phyloP scores from a whole-genome alignment of 2,329 filamentous ascomycete species.

The Verticillium longisporum region DNA sequence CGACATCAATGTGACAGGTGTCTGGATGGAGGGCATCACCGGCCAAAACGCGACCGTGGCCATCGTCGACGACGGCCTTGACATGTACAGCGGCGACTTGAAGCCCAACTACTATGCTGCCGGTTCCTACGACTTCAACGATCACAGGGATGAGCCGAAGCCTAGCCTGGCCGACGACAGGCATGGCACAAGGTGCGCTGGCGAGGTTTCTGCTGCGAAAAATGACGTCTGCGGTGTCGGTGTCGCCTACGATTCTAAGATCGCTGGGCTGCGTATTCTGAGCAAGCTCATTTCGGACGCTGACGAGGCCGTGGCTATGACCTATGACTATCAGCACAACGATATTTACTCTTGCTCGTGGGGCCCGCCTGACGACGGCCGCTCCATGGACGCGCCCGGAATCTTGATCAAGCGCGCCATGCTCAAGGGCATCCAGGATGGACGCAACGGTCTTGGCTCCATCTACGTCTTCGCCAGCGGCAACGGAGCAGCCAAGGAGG shows the following conservation, averaged over 20 bases:
- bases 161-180: constrained; percentile 78
- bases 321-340: constrained; percentile 85
- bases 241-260: constrained; percentile 84
- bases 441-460: constrained; percentile 74
- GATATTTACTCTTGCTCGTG: constrained; percentile 98
- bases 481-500: constrained; percentile 78
- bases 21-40: constrained; percentile 88
- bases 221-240: constrained; percentile 96
- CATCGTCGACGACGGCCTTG: constrained; percentile 91
- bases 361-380: constrained; percentile 91
- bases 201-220: constrained; percentile 84
- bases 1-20: constrained; percentile 91
- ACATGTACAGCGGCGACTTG: constrained; percentile 91
- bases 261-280: constrained; percentile 88
- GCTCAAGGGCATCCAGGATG: constrained; percentile 85
- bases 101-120: constrained; percentile 89
- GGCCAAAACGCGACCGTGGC: constrained; percentile 85
- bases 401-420: constrained; percentile 85
- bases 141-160: constrained; percentile 68
- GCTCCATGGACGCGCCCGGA: constrained; percentile 88
- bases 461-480: constrained; percentile 97
- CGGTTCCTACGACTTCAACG: constrained; percentile 96
- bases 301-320: constrained; percentile 88
- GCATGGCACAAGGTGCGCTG: constrained; percentile 91
- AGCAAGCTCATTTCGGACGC: constrained; percentile 85